Evolutionary conservation across 192 early-diverging fungal species (phyloP).

Genomic region (Backusella circina): DNA sequence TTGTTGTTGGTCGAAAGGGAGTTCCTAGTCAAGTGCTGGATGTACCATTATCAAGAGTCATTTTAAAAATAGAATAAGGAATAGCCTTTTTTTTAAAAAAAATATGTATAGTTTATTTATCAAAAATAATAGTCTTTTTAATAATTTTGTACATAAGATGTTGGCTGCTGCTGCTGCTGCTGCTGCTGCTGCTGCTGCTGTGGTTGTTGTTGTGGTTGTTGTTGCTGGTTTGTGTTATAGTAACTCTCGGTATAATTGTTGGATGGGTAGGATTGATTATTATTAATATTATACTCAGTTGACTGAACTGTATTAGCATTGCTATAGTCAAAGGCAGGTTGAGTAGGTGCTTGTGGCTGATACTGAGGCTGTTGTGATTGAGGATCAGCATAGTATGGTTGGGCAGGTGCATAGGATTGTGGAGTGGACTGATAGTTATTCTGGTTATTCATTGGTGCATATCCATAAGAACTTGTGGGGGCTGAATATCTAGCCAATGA

Average conservation of each 20-base stretch:
- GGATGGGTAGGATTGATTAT: neutral
- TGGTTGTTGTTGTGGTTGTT: slow-evolving; percentile 6
- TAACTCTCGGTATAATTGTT: neutral
- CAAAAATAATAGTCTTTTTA: neutral
- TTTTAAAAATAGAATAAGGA: neutral
- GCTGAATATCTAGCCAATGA: slow-evolving; percentile 56
- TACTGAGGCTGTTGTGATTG: neutral
- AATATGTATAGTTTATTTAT: neutral
- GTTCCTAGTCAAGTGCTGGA: slow-evolving; percentile 20
- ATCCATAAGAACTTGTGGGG: slow-evolving; percentile 13
- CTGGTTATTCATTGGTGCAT: neutral
- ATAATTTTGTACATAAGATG: slow-evolving; percentile 1
- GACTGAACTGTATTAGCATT: neutral
- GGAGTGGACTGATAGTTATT: neutral
- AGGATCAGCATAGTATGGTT: neutral
- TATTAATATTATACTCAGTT: neutral
- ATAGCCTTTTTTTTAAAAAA: neutral
- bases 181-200: neutral
- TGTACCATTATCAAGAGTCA: slow-evolving; percentile 23
- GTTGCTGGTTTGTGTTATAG: neutral
- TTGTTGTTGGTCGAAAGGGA: slow-evolving; percentile 38
- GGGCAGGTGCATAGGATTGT: neutral
- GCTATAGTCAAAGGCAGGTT: neutral
- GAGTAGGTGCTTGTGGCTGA: neutral
- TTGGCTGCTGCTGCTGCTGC: neutral